phyloP scores from a whole-genome alignment of 2,329 filamentous ascomycete species.

The Aspergillus fumigatiaffinis region DNA sequence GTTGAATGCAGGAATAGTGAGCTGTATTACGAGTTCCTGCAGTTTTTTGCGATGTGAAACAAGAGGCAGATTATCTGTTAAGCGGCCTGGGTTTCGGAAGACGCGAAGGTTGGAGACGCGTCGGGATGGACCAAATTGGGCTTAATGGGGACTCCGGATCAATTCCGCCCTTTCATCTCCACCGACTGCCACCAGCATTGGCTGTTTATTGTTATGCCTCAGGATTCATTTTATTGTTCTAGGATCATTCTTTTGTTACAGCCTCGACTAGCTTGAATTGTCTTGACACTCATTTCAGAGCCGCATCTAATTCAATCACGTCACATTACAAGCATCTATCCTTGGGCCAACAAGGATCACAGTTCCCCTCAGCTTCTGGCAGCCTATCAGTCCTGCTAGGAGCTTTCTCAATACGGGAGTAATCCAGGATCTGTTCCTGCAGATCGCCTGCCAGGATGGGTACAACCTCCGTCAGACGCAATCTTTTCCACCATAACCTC shows the following conservation, averaged over 20 bases:
- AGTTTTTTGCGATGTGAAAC: neutral
- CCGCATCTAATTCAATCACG: neutral
- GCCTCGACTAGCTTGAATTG: neutral
- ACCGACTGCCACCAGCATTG: neutral
- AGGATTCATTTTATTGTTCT: neutral
- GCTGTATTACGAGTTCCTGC: neutral
- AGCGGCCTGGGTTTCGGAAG: conserved; percentile 4
- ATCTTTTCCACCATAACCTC: conserved; percentile 43
- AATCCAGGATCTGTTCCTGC: neutral
- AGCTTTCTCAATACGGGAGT: neutral
- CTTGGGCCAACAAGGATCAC: neutral
- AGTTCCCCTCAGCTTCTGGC: neutral
- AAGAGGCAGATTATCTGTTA: neutral
- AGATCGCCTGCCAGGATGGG: conserved; percentile 16
- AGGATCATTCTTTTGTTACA: neutral
- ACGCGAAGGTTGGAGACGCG: conserved; percentile 31
- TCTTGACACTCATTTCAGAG: neutral
- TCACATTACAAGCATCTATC: neutral
- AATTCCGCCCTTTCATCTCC: neutral
- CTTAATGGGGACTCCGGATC: conserved; percentile 2
- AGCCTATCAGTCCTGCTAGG: neutral
- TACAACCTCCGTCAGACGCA: conserved; percentile 39
- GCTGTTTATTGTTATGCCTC: neutral
- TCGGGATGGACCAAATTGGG: conserved; percentile 15
- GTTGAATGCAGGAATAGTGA: neutral